Conservation (phyloP, 768 basidiomycete genomes). For the Phlebiopsis flavidoalba region DNA sequence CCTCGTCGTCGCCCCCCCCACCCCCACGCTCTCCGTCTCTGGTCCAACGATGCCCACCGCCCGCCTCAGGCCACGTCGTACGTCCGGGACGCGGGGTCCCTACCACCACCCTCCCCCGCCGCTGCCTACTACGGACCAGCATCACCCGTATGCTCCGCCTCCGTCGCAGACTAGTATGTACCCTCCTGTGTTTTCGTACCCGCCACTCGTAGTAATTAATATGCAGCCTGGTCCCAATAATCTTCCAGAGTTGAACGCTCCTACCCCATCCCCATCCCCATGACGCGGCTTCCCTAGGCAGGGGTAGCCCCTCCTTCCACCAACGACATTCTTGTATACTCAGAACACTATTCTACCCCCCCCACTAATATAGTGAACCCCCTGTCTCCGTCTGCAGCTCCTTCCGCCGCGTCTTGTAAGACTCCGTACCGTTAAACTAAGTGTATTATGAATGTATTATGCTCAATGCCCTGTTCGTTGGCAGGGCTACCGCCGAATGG, state of each 20-base stretch:
- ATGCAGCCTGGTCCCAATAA: conserved; percentile 24
- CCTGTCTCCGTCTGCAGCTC: conserved; percentile 14
- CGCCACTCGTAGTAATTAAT: conserved; percentile 21
- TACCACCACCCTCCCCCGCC: conserved; percentile 20
- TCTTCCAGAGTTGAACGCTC: conserved; percentile 21
- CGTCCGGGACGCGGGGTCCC: conserved; percentile 21
- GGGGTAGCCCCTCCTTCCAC: conserved; percentile 18
- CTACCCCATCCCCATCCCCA: conserved; percentile 12
- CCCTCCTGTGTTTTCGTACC: conserved; percentile 14
- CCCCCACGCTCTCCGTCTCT: conserved; percentile 42
- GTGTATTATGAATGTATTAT: conserved; percentile 65
- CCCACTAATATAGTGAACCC: conserved; percentile 49
- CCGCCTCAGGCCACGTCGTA: conserved; percentile 28
- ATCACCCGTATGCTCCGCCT: conserved; percentile 15
- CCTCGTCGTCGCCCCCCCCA: conserved; percentile 38
- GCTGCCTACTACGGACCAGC: conserved; percentile 20
- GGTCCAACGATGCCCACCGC: conserved; percentile 35
- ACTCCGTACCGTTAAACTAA: conserved; percentile 65
- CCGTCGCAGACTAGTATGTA: conserved; percentile 24
- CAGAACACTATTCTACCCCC: conserved; percentile 30
- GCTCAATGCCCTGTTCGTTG: conserved; percentile 58
- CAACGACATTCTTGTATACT: conserved; percentile 23
- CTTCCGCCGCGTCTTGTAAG: conserved; percentile 52
- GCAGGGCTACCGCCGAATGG: conserved; percentile 35
- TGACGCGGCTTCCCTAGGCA: conserved; percentile 19